Evolutionary conservation across 768 basidiomycete genomes (phyloP), one percentile per base, ranked within the genome.

Genomic region (Kwoniella heveanensis): DNA sequence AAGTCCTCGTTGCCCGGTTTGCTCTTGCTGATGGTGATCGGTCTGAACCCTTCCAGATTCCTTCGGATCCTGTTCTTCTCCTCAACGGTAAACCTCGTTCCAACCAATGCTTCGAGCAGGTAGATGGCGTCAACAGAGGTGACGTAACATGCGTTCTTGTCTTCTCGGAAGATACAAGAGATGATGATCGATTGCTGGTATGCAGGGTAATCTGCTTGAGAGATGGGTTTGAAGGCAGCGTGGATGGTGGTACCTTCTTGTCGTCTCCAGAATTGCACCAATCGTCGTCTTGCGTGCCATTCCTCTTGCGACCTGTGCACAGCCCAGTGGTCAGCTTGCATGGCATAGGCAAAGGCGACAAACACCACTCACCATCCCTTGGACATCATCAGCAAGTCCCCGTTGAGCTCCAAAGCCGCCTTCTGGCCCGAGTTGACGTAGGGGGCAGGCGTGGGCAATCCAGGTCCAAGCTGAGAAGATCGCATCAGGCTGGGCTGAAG

Each of bases 61-160:
- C 94, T 85, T 66, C 95, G 84, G 71, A 97, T 95, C 56, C 95
- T 84, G 74, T 97, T 97, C 84, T 95, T 97, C 84, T 97, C 95
- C 80, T 96, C 92, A 52, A 96, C 90, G 29, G 88, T 88, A 74
- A 96, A 94, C 54, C 88, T 84, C 2, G 82, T 81, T 48, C 89
- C 91, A 44, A 86, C 84, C 52, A 89, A 81, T 67, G 87, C 87
- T 81, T 97, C 92, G 57, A 98, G 86, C 29, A 98, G 85, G 77
- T 89, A 91, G 73, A 98, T 93, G 80, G 95, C 88, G 78, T 98
- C 95, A 70, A 97, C 95, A 0, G 92, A 94, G 44, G 95, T 98
- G 70, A 94, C 88, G 78, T 87, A 95, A 81, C 87, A 95, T 2
- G 86, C 82, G 70, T 88, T 87, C 73, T 80, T 80, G 60, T 90